Evolutionary conservation across 83 land plant species (phyloP).

Genomic region (Isoetes engelmannii): DNA sequence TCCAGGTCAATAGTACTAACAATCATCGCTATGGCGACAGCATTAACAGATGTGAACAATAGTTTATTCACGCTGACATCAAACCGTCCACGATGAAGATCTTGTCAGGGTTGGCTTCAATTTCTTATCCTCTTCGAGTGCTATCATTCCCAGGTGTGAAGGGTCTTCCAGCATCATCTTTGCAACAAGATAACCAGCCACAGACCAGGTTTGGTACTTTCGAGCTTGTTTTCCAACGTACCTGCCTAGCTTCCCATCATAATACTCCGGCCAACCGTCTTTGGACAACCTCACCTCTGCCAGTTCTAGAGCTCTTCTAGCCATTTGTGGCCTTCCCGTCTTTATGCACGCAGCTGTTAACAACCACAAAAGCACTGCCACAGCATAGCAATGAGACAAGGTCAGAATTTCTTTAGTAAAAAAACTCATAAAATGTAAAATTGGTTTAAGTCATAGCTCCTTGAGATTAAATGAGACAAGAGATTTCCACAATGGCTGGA

Average conservation of each 20-base stretch:
- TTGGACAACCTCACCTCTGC: conserved; percentile 18
- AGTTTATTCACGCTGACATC: no score
- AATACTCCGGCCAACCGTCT: conserved; percentile 27
- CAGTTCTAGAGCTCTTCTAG: conserved; percentile 26
- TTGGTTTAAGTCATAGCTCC: no score
- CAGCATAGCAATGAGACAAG: not conserved
- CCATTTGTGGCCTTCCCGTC: conserved; percentile 28
- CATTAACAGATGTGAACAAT: no score
- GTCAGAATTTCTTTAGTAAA: no score
- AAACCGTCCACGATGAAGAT: not conserved
- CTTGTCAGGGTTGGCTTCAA: conserved; percentile 5
- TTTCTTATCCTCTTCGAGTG: conserved; percentile 7
- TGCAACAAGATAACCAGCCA: conserved; percentile 5
- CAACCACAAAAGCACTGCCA: conserved; percentile 27
- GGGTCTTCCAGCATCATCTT: conserved; percentile 11
- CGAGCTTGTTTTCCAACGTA: conserved; percentile 17
- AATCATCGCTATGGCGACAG: no score
- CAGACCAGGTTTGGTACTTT: conserved; percentile 2
- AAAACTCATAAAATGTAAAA: no score
- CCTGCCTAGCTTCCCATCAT: conserved; percentile 26
- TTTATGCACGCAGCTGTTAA: conserved; percentile 27
- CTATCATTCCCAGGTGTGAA: conserved; percentile 8
- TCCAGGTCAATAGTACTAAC: no score
- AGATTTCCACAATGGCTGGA: no score
- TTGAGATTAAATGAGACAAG: no score